Percentiles rank a stretch among this genome's conserved stretches.
phyloP scores from a whole-genome alignment of 2,329 filamentous ascomycete genomes.

The Amauroascus niger region DNA sequence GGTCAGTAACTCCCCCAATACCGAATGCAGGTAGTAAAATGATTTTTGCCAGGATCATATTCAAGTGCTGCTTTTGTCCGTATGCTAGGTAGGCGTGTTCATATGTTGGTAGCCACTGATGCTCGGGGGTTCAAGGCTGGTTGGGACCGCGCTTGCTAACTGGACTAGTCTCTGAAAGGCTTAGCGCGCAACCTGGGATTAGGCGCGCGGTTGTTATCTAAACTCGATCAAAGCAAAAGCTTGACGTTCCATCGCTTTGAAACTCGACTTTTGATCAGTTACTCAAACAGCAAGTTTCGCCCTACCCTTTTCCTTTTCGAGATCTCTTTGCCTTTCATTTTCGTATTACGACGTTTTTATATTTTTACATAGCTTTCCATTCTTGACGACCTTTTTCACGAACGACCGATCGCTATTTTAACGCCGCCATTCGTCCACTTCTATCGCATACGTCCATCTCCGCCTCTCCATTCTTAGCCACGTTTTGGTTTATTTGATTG shows the following conservation, averaged over 20 bases:
- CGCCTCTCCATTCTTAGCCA: slow-evolving; percentile 1
- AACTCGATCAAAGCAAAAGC: slow-evolving; percentile 7
- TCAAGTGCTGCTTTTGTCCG: too few relatives aligned
- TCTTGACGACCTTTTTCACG: slow-evolving; percentile 2
- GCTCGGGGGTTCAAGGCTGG: too few relatives aligned
- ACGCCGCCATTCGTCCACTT: background rate
- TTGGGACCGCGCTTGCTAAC: background rate
- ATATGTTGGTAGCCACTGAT: too few relatives aligned
- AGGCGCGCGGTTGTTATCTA: slow-evolving; percentile 3
- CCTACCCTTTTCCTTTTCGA: background rate
- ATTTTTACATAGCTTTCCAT: background rate
- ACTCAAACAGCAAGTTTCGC: background rate
- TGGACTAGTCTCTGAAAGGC: background rate
- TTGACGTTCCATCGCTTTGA: slow-evolving; percentile 9
- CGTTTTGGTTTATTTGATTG: background rate
- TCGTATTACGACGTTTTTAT: background rate
- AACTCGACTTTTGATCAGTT: slow-evolving; percentile 3
- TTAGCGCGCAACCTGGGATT: background rate
- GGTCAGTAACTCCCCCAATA: too few relatives aligned
- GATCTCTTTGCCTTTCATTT: background rate
- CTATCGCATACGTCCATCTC: background rate
- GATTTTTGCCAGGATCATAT: too few relatives aligned
- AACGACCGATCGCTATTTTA: background rate
- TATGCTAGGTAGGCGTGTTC: too few relatives aligned
- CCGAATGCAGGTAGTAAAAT: too few relatives aligned